Conservation (phyloP, 352 stramenopile genomes). For the Elongisporangium prolatum region DNA sequence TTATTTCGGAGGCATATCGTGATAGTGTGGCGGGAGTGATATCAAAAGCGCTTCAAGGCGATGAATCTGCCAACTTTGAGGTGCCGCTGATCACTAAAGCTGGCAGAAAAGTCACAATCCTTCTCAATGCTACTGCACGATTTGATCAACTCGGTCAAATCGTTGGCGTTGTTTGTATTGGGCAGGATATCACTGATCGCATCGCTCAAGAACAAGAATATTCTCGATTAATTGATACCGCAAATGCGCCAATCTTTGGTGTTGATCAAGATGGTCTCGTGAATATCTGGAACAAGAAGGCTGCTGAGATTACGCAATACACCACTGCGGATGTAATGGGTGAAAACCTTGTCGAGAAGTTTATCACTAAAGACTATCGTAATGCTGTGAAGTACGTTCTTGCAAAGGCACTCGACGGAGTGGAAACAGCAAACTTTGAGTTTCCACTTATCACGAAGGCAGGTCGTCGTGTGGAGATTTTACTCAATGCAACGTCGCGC, state of each 20-base stretch:
- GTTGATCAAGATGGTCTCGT: slow-evolving; percentile 65
- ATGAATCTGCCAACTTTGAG: slow-evolving; percentile 87
- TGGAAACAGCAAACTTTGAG: slow-evolving; percentile 68
- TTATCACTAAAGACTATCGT: slow-evolving; percentile 54
- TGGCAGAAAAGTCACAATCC: slow-evolving; percentile 56
- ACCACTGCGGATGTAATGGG: slow-evolving; percentile 52
- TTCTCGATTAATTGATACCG: slow-evolving; percentile 65
- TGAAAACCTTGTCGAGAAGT: slow-evolving; percentile 52
- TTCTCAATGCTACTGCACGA: slow-evolving; percentile 70
- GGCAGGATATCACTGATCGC: slow-evolving; percentile 76
- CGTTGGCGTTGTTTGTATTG: slow-evolving; percentile 84
- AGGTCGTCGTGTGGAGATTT: slow-evolving; percentile 58
- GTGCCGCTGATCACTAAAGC: slow-evolving; percentile 76
- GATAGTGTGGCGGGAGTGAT: slow-evolving; percentile 66
- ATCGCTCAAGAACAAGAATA: slow-evolving; percentile 75
- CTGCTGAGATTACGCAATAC: slow-evolving; percentile 70
- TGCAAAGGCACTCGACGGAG: slow-evolving; percentile 40
- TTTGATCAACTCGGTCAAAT: slow-evolving; percentile 71
- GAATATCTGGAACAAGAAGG: slow-evolving; percentile 74
- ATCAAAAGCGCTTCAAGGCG: slow-evolving; percentile 65
- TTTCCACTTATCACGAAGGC: slow-evolving; percentile 72
- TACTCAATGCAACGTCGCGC: slow-evolving; percentile 64
- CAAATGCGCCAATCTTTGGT: slow-evolving; percentile 66
- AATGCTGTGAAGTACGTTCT: slow-evolving; percentile 41
- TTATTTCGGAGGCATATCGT: slow-evolving; percentile 74